A percentile compares a stretch with the other conserved stretches of the same genome.
Evolutionary conservation across 2,329 filamentous ascomycete genomes (phyloP).

Genomic region (Aspergillus sp.): DNA sequence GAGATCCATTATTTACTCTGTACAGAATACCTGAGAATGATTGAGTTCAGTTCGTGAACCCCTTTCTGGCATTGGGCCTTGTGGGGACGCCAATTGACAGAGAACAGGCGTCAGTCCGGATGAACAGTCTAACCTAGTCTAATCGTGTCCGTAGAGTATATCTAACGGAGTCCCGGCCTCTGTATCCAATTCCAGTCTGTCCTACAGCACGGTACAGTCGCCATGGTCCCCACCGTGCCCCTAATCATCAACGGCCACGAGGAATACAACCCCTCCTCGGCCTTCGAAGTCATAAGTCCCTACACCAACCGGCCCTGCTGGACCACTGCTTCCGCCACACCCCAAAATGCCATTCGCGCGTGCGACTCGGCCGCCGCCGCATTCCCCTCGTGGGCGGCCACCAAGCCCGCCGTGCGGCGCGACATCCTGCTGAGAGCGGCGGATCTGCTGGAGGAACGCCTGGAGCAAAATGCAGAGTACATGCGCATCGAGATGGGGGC

Average conservation of each 20-base stretch:
- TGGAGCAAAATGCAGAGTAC: conserved; percentile 49
- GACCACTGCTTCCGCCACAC: conserved; percentile 47
- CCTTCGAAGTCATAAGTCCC: conserved; percentile 47
- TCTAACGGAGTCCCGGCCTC: no score
- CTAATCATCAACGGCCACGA: conserved; percentile 33
- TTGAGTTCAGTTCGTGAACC: no score
- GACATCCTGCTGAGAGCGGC: conserved; percentile 64
- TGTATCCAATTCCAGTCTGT: no score
- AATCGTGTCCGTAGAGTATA: no score
- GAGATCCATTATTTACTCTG: no score
- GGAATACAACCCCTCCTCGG: conserved; percentile 16
- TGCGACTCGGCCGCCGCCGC: conserved; percentile 54
- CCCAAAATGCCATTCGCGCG: conserved; percentile 34
- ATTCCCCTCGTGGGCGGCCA: conserved; percentile 58
- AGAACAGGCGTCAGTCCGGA: no score
- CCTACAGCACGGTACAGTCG: no score
- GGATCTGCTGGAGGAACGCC: conserved; percentile 41
- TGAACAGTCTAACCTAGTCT: no score
- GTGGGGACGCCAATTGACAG: no score
- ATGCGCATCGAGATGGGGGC: conserved; percentile 51
- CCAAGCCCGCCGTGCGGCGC: conserved; percentile 53
- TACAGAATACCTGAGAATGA: no score
- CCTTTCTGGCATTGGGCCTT: no score
- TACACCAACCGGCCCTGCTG: conserved; percentile 45
- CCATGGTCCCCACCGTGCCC: conserved; percentile 18